phyloP scores from a whole-genome alignment of 306 rosid species.

The Casuarina equisetifolia region DNA sequence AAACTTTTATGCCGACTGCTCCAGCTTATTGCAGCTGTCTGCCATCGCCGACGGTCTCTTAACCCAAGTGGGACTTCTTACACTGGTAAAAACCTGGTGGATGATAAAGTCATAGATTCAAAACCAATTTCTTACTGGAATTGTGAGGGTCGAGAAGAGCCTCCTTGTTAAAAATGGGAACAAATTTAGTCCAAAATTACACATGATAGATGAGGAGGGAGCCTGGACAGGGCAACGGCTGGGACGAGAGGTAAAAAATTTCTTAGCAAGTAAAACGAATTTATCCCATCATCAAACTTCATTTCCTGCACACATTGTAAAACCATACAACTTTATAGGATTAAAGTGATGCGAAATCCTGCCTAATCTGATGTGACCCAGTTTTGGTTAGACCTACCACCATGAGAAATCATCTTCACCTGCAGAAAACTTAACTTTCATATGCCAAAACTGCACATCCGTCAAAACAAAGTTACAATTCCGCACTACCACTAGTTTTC shows the following conservation, averaged over 20 bases:
- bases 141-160: no score
- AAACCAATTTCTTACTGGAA: no score
- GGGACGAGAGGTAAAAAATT: neutral
- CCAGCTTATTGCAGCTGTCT: no score
- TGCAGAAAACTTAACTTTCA: neutral
- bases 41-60: no score
- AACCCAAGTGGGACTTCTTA: no score
- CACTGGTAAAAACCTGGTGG: no score
- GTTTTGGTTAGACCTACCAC: neutral
- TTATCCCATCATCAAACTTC: neutral
- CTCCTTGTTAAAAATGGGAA: no score
- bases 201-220: neutral
- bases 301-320: neutral
- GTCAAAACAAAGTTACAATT: neutral
- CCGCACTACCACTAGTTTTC: neutral
- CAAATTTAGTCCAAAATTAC: no score
- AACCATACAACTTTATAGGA: neutral
- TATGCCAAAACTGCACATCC: neutral
- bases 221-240: neutral
- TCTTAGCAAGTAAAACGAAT: neutral
- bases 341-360: neutral
- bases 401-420: neutral
- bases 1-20: no score
- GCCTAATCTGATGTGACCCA: neutral
- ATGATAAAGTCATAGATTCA: no score